These are phyloP conservation scores for Coprinopsis marcescibilis DNA, from an alignment of 768 basidiomycete genomes.

Conservation along the genomic window DNA sequence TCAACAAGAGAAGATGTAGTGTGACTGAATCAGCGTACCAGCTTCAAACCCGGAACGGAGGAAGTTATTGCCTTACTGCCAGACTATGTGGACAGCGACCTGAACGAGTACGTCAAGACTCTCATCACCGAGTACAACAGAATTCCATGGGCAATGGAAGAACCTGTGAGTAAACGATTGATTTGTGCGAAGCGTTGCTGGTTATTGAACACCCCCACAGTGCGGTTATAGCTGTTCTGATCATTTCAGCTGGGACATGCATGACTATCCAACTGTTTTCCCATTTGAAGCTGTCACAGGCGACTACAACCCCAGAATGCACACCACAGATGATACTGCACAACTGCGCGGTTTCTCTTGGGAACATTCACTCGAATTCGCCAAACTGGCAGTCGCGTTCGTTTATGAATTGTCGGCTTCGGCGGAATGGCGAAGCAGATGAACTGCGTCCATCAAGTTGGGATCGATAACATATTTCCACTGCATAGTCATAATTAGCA, in stretches of 20 bases:
- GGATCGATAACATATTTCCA: too few species aligned
- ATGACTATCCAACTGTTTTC: slow-evolving; percentile 34
- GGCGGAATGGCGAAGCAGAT: not conserved
- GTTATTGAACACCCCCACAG: slow-evolving; percentile 14
- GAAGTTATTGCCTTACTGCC: slow-evolving; percentile 36
- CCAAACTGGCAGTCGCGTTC: slow-evolving; percentile 54
- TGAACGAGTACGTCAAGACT: slow-evolving; percentile 42
- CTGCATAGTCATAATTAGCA: too few species aligned
- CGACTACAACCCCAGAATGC: slow-evolving; percentile 39
- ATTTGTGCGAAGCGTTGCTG: not conserved
- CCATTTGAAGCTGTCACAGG: slow-evolving; percentile 40
- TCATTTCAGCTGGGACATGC: slow-evolving; percentile 41
- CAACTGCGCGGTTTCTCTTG: slow-evolving; percentile 42
- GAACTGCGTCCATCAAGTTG: not conserved
- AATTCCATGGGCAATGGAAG: slow-evolving; percentile 32
- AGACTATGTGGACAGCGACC: slow-evolving; percentile 31
- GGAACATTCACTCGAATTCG: slow-evolving; percentile 52
- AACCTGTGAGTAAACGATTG: slow-evolving; percentile 22
- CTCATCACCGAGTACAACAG: slow-evolving; percentile 32
- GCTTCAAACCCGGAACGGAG: slow-evolving; percentile 40
- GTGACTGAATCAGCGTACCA: too few species aligned
- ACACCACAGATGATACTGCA: slow-evolving; percentile 39
- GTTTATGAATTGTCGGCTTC: slow-evolving; percentile 34
- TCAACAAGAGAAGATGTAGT: slow-evolving; percentile 1
- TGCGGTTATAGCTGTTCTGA: slow-evolving; percentile 39